Percentiles rank a stretch among this genome's conserved stretches.
phyloP scores from a whole-genome alignment of 805 yeast genomes.

The Pichia heedii region DNA sequence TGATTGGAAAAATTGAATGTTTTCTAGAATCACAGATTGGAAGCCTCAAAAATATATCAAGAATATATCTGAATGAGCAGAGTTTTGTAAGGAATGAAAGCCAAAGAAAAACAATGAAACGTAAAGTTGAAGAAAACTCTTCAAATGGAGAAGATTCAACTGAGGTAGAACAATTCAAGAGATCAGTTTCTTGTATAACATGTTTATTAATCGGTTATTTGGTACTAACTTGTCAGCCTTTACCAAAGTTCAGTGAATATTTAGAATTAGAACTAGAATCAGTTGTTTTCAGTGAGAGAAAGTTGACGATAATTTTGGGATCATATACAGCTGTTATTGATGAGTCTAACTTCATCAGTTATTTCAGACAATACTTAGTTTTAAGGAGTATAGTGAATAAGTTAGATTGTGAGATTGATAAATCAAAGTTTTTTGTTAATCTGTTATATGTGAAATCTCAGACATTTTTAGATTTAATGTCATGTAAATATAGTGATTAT shows the following conservation, averaged over 20 bases:
- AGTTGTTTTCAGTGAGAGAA: not conserved
- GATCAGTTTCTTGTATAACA: not conserved
- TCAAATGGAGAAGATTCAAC: too few species aligned
- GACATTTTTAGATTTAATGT: conserved; percentile 4
- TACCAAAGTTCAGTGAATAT: not conserved
- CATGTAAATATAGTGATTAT: conserved; percentile 1
- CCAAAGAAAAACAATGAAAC: not conserved
- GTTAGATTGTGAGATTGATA: not conserved
- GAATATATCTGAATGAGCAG: not conserved
- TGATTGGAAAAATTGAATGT: not conserved
- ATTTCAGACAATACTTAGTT: conserved; percentile 1
- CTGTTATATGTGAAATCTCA: not conserved
- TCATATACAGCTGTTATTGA: not conserved
- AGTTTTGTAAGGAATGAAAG: not conserved
- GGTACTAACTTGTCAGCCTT: conserved; percentile 1
- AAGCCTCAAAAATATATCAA: not conserved
- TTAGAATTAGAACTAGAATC: not conserved
- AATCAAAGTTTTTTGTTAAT: not conserved
- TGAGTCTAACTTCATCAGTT: not conserved
- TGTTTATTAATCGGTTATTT: conserved; percentile 6
- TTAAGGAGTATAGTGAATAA: not conserved
- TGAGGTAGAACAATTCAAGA: not conserved
- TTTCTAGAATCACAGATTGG: not conserved
- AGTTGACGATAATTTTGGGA: not conserved
- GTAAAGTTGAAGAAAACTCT: too few species aligned